phyloP scores from a whole-genome alignment of 257 asterid species.

The Schizonepeta tenuifolia region DNA sequence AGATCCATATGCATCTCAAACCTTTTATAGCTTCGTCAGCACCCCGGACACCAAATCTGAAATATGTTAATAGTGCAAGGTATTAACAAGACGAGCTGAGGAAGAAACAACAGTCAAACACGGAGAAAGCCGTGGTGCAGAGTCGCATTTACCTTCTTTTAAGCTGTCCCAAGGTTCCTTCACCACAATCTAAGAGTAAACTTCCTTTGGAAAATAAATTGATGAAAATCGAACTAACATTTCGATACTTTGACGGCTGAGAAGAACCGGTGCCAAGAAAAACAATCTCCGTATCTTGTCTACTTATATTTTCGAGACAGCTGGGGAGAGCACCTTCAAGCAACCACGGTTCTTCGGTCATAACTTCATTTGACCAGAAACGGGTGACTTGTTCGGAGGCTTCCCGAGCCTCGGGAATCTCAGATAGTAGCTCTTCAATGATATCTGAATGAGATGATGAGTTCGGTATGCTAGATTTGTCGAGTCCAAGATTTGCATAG shows the following conservation, averaged over 20 bases:
- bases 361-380: constrained; percentile 46
- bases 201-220: constrained; percentile 87
- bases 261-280: constrained; percentile 99
- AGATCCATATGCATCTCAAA: constrained; percentile 87
- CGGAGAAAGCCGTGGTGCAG: background rate
- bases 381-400: constrained; percentile 58
- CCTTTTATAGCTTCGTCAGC: constrained; percentile 81
- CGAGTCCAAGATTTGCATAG: constrained; percentile 79
- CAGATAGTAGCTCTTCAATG: constrained; percentile 68
- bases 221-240: constrained; percentile 85
- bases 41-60: constrained; percentile 80
- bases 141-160: constrained; percentile 67
- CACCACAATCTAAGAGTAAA: constrained; percentile 89
- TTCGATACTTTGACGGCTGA: constrained; percentile 98
- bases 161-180: constrained; percentile 95
- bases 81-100: background rate
- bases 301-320: constrained; percentile 71
- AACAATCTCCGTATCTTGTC: constrained; percentile 92
- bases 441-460: constrained; percentile 56
- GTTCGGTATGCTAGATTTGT: constrained; percentile 67
- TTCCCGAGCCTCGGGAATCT: constrained; percentile 76
- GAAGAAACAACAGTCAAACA: background rate
- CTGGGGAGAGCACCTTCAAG: constrained; percentile 56
- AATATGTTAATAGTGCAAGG: background rate
- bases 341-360: constrained; percentile 84